Percentiles rank a stretch among this genome's conserved stretches.
Evolutionary conservation across 2,329 filamentous ascomycete genomes (phyloP).

Genomic region (Botrytis sinoallii): DNA sequence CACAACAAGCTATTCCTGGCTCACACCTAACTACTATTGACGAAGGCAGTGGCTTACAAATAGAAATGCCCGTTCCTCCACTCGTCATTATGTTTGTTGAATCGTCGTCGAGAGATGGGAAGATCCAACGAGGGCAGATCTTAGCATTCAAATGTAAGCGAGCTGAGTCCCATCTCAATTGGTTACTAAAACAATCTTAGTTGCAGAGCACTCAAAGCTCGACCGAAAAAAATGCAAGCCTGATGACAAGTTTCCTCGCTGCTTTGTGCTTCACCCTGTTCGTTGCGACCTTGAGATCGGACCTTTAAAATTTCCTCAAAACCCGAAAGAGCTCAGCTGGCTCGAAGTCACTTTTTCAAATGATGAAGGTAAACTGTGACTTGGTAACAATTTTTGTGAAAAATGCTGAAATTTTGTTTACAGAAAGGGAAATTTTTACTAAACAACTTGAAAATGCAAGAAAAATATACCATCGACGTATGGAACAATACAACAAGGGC

Average conservation of each 20-base stretch:
- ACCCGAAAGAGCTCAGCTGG: slow-evolving; percentile 3
- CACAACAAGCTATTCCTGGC: not conserved
- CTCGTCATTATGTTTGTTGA: slow-evolving; percentile 17
- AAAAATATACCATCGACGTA: not conserved
- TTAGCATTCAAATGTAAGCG: slow-evolving; percentile 14
- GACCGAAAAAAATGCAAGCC: not conserved
- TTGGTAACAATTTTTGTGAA: too few species aligned
- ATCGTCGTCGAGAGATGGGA: not conserved
- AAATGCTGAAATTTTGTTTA: not conserved
- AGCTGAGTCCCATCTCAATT: not conserved
- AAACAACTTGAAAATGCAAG: not conserved
- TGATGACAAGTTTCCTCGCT: slow-evolving; percentile 1
- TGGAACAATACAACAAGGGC: not conserved
- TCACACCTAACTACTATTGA: not conserved
- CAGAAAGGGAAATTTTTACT: not conserved
- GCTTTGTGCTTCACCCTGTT: not conserved
- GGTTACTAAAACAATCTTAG: not conserved
- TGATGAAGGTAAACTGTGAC: not conserved
- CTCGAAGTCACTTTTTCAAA: slow-evolving; percentile 5
- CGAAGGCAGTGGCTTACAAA: not conserved
- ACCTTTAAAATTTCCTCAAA: not conserved
- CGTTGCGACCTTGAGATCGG: slow-evolving; percentile 11
- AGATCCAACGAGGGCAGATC: not conserved
- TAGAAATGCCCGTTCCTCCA: slow-evolving; percentile 1
- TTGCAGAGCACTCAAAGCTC: not conserved